Base-by-base conservation (phyloP, 805 yeast genomes). In the Clavispora phyllophila region DNA sequence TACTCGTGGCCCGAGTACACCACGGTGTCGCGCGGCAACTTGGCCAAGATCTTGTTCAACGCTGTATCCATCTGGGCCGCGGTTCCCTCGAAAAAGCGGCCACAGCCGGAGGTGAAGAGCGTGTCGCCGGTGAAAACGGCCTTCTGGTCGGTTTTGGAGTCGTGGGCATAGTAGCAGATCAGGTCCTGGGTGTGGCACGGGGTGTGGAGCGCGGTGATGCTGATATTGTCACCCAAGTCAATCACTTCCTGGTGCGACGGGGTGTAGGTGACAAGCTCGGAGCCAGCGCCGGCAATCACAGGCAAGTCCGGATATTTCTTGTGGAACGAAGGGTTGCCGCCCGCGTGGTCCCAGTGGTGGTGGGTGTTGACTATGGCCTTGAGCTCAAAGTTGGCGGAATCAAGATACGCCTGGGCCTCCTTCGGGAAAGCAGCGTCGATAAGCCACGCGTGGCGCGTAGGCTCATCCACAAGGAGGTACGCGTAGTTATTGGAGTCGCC, bases 121-220 rank as follows among this genome's bases (percentile, higher is more conserved):
- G 99, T 93, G 63, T 93, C 99, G 10, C 99, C 99, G 0, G 97
- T 87, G 66, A 93, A 88, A 2, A 93, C 89, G 3, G 84, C 89
- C 49, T 71, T 72, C 51, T 88, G 79, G 26, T 72, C 74, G 0
- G 89, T 78, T 27, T 62, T 59, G n/a, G 60, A 52, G 59, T 91
- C 98, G 37, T 69, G 68, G 0, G 78, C 88, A 54, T 64, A 84
- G 63, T 88, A 93, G 58, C 98, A 91, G 46, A 93, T 86, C 3
- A 96, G 87, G 64, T 93, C 99, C 63, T 85, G 93, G 0, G 99
- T 93, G 62, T 93, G 99, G 60, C 99, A 93, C 4, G 99, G 99
- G 0, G 99, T 93, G 63, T 91, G 91, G 31, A 91, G 70, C 0
- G 96, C 95, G 2, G 82, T 80, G 39, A 90, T 76, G 14, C 78